These are phyloP conservation scores for Podaxis mareebaensis DNA, from an alignment of 768 basidiomycete species.

Conservation along the genomic window DNA sequence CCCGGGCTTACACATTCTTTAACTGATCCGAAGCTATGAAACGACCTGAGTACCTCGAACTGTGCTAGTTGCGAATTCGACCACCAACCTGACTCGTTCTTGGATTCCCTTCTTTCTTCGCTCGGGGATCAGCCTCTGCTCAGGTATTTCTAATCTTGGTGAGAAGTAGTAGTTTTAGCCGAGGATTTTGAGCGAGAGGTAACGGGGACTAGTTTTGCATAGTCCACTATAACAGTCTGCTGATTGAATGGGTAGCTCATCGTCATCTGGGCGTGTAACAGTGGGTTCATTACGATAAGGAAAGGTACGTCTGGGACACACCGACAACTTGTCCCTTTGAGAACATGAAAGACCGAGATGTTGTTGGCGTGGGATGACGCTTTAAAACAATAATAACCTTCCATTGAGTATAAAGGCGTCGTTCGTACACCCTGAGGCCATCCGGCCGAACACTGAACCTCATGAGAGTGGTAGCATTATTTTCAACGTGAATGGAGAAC, in stretches of 20 bases:
- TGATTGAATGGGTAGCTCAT: neutral
- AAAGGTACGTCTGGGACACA: neutral
- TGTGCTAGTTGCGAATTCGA: too few relatives aligned
- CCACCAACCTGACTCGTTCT: neutral
- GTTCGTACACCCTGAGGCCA: neutral
- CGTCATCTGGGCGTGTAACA: neutral
- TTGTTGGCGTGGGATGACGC: neutral
- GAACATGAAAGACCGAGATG: neutral
- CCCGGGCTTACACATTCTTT: neutral
- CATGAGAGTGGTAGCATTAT: neutral
- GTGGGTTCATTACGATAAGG: neutral
- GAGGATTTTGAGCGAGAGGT: too few relatives aligned
- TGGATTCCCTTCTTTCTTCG: conserved; percentile 5
- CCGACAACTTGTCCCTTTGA: neutral
- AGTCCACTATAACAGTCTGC: neutral
- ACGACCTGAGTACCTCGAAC: neutral
- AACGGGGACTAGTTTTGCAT: neutral
- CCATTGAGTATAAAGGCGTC: neutral
- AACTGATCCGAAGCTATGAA: neutral
- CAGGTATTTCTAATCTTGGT: neutral
- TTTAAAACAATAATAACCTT: neutral
- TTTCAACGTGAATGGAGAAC: neutral
- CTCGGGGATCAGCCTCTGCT: neutral
- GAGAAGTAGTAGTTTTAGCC: too few relatives aligned
- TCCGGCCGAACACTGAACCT: neutral